phyloP scores from a whole-genome alignment of 177 flowering plant species.

The Vitis hybrid region DNA sequence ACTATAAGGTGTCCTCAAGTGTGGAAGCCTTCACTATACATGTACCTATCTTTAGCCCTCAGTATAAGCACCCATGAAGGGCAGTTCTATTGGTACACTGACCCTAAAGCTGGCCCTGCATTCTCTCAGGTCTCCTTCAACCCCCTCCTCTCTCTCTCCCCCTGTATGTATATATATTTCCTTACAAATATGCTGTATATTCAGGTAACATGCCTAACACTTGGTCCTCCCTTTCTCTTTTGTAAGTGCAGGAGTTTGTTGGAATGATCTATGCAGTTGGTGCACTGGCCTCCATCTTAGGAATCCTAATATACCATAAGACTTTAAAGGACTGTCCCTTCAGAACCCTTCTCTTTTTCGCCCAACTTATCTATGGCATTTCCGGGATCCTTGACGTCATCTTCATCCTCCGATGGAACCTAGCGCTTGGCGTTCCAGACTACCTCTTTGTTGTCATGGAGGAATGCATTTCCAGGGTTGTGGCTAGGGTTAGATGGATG shows the following conservation, averaged over 20 bases:
- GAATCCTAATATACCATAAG: slow-evolving; percentile 68
- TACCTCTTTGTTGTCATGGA: slow-evolving; percentile 56
- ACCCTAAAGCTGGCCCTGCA: slow-evolving; percentile 70
- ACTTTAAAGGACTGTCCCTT: slow-evolving; percentile 54
- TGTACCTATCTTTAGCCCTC: slow-evolving; percentile 65
- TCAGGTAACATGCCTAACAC: too few species aligned
- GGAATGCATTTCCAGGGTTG: slow-evolving; percentile 41
- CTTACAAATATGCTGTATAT: too few species aligned
- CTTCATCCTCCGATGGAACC: slow-evolving; percentile 65
- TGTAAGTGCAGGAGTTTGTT: slow-evolving; percentile 52
- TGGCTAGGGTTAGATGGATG: slow-evolving; percentile 65
- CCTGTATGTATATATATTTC: too few species aligned
- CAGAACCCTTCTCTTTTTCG: slow-evolving; percentile 49
- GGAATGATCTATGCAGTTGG: slow-evolving; percentile 71
- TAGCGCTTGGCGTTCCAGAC: slow-evolving; percentile 60
- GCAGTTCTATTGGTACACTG: slow-evolving; percentile 78
- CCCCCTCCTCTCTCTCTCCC: background rate
- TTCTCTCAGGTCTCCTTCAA: slow-evolving; percentile 60
- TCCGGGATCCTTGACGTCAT: slow-evolving; percentile 67
- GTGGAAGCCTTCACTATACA: slow-evolving; percentile 78
- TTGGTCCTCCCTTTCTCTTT: background rate
- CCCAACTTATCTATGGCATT: slow-evolving; percentile 52
- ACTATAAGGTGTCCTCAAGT: slow-evolving; percentile 61
- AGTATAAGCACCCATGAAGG: slow-evolving; percentile 74
- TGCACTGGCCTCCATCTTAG: slow-evolving; percentile 63